Base-by-base conservation (phyloP, 176 grass and related monocot species). In the Calamus simplicifolius region DNA sequence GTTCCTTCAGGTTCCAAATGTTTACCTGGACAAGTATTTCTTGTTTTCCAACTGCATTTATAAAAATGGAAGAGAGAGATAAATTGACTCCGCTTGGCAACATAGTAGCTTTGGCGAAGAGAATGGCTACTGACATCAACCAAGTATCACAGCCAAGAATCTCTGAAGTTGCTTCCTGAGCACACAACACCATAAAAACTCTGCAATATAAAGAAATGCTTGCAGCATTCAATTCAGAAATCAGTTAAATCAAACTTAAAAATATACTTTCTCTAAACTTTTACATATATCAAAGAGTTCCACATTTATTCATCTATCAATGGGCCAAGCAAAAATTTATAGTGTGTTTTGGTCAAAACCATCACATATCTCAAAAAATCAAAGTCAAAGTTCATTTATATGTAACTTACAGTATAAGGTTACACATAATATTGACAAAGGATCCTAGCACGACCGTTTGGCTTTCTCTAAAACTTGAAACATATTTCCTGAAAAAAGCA, bases 21-120 rank as follows among this genome's bases (percentile, higher is more conserved):
- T 69, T 70, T 98, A 92, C 93, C 93, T 98, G 93, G 49, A 92
- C 93, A 50, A 98, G 67, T 66, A 98, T 73, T 70, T 98, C 93
- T 66, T 92, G 79, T 25, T 67, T 89, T 73, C 93, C 83, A 1
- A 98, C 93, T 57, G 84, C 85, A 69, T 92, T 89, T 75, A 98
- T 75, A 70, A 92, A 79, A 83, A 88, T 83, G 57, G 93, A 92
- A 29, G 89, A 98, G 56, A 98, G 84, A 49, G 93, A 98, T 16
- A 98, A 80, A 73, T 98, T 84, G 49, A 98, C 87, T 77, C 86
- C 80, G 75, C 88, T 89, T 27, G 93, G 93, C 64, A 98, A 83
- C 56, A 98, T 79, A 78, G 93, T 98, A 48, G 93, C 88, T 72
- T 98, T 88, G 18, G 93, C 93, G 67, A 98, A 70, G 63, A 92